Conservation (phyloP, 2,329 filamentous ascomycete genomes). For the Diaporthe eres region DNA sequence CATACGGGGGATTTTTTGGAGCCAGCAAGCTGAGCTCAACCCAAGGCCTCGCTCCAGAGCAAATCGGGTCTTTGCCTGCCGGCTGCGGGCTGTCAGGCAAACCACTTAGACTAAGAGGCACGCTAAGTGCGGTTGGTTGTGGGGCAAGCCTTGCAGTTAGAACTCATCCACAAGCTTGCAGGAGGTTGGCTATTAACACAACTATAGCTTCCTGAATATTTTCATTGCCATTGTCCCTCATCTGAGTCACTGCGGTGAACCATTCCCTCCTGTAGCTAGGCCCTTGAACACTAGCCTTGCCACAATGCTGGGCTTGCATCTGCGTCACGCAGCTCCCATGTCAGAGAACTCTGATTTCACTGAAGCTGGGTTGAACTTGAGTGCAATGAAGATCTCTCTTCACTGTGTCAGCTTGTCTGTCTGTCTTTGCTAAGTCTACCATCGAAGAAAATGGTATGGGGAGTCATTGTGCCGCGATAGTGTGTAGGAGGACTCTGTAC, state of each 20-base stretch:
- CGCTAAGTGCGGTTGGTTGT: neutral
- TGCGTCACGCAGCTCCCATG: neutral
- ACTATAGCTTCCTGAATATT: neutral
- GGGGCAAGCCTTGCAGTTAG: neutral
- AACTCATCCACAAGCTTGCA: neutral
- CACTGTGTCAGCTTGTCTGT: neutral
- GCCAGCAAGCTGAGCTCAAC: constrained; percentile 35
- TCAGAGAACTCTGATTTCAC: neutral
- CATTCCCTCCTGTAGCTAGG: neutral
- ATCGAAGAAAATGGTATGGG: neutral
- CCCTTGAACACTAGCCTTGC: neutral
- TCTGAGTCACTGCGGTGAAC: neutral
- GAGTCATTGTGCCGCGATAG: neutral
- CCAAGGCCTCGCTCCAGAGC: constrained; percentile 10
- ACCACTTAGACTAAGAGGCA: neutral
- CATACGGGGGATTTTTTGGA: constrained; percentile 35
- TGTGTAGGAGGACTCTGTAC: neutral
- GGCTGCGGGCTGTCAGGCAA: neutral
- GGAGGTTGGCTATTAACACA: neutral
- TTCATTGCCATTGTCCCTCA: neutral
- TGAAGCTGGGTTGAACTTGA: neutral
- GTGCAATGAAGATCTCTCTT: neutral
- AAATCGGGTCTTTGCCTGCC: constrained; percentile 34
- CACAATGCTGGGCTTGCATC: neutral
- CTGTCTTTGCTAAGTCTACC: neutral